These are phyloP conservation scores for Boletus coccyginus DNA, from an alignment of 768 basidiomycete species.

Conservation along the genomic window DNA sequence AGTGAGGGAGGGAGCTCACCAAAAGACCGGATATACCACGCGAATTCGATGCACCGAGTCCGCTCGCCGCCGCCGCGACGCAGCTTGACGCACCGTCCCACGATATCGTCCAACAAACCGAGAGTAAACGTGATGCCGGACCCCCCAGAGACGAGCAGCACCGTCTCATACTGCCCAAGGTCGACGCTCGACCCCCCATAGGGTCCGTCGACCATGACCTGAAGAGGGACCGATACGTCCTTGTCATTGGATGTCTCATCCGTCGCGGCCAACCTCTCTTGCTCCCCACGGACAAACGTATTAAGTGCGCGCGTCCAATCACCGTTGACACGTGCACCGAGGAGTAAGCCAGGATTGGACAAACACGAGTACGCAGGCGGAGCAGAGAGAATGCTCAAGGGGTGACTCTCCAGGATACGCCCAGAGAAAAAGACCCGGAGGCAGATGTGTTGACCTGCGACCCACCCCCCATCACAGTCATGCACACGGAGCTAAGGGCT, in stretches of 20 bases:
- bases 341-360: constrained; percentile 48
- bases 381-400: constrained; percentile 72
- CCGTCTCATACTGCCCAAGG: constrained; percentile 65
- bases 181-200: constrained; percentile 81
- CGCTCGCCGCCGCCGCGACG: constrained; percentile 47
- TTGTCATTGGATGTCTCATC: background rate
- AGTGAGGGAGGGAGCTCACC: constrained; percentile 41
- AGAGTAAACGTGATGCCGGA: constrained; percentile 55
- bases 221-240: constrained; percentile 38
- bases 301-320: constrained; percentile 76
- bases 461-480: constrained; percentile 56
- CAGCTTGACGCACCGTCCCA: constrained; percentile 56
- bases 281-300: constrained; percentile 41
- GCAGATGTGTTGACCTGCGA: constrained; percentile 53
- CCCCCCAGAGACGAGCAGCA: constrained; percentile 52
- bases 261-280: constrained; percentile 26
- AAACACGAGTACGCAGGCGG: constrained; percentile 51
- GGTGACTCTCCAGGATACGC: constrained; percentile 76
- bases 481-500: constrained; percentile 48
- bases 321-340: constrained; percentile 64
- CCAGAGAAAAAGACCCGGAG: constrained; percentile 18
- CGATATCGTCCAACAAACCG: constrained; percentile 73
- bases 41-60: constrained; percentile 69
- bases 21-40: constrained; percentile 76
- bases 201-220: constrained; percentile 83